Percentiles rank a stretch among this genome's conserved stretches.
phyloP scores from a whole-genome alignment of 1,284 basidiomycete genomes.

The Schizophyllum commune region DNA sequence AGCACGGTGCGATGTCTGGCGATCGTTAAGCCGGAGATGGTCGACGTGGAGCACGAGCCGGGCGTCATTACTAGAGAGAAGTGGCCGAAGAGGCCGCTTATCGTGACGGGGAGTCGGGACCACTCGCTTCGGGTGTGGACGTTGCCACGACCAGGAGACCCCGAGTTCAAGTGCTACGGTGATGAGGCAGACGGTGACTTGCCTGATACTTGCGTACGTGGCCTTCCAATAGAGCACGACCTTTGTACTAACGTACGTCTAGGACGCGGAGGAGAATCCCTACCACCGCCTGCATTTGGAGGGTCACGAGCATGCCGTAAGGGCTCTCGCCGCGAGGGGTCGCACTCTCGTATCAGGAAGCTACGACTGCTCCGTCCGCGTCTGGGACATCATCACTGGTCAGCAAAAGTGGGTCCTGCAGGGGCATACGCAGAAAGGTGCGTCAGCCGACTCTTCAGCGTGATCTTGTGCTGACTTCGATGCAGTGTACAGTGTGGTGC shows the following conservation, averaged over 20 bases:
- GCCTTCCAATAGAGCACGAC: conserved; percentile 2
- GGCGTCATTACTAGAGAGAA: conserved; percentile 57
- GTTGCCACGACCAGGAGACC: conserved; percentile 71
- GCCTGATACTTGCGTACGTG: conserved; percentile 47
- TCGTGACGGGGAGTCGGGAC: conserved; percentile 92
- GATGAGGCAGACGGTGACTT: conserved; percentile 65
- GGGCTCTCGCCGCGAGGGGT: conserved; percentile 86
- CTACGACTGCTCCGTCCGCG: conserved; percentile 88
- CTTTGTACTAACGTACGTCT: conserved; percentile 20
- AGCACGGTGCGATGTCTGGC: conserved; percentile 87
- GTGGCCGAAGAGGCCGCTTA: conserved; percentile 81
- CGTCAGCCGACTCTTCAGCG: conserved; percentile 24
- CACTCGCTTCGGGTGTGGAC: conserved; percentile 88
- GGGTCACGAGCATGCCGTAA: conserved; percentile 87
- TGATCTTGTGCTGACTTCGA: conserved; percentile 3
- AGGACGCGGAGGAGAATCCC: conserved; percentile 82
- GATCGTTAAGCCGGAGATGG: conserved; percentile 82
- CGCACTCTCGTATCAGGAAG: conserved; percentile 89
- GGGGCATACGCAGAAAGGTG: conserved; percentile 90
- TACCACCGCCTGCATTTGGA: conserved; percentile 81
- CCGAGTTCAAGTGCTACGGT: conserved; percentile 66
- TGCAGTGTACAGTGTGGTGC: conserved; percentile 84
- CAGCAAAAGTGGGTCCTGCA: conserved; percentile 72
- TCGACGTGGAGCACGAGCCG: conserved; percentile 58
- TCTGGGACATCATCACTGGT: conserved; percentile 93